phyloP scores from a whole-genome alignment of 2,329 filamentous ascomycete species.

The Talaromyces sp. region DNA sequence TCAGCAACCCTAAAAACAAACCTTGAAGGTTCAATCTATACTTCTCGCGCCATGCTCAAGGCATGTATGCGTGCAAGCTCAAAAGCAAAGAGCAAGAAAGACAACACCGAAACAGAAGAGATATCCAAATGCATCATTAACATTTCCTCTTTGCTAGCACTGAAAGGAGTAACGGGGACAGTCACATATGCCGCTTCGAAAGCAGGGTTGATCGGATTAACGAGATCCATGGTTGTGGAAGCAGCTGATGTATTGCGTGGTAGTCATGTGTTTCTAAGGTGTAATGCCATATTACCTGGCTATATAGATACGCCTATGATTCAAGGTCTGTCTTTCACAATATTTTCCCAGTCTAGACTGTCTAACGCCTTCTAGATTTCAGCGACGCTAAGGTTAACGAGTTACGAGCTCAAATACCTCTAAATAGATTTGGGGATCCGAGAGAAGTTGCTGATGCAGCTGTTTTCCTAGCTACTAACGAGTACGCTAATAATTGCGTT shows the following conservation, averaged over 20 bases:
- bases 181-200: constrained; percentile 76
- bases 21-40: constrained; percentile 50
- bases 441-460: constrained; percentile 80
- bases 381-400: constrained; percentile 30
- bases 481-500: constrained; percentile 82
- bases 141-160: constrained; percentile 70
- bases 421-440: constrained; percentile 62
- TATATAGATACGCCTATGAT: constrained; percentile 84
- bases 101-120: constrained; percentile 29
- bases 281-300: constrained; percentile 78
- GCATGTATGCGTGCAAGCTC: constrained; percentile 33
- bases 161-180: constrained; percentile 66
- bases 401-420: constrained; percentile 55
- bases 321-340: constrained; percentile 26
- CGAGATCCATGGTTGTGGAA: constrained; percentile 35
- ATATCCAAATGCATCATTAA: constrained; percentile 76
- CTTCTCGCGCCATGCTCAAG: constrained; percentile 38
- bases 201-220: constrained; percentile 68
- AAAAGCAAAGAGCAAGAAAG: constrained; percentile 22
- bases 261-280: constrained; percentile 58
- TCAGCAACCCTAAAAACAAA: constrained; percentile 66
- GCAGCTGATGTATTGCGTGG: constrained; percentile 53
- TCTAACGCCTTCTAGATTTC: constrained; percentile 38
- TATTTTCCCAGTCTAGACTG: not conserved
- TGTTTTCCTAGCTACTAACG: constrained; percentile 70